Conservation (phyloP, 305 asterid genomes). For the Fraxinus paxiana region DNA sequence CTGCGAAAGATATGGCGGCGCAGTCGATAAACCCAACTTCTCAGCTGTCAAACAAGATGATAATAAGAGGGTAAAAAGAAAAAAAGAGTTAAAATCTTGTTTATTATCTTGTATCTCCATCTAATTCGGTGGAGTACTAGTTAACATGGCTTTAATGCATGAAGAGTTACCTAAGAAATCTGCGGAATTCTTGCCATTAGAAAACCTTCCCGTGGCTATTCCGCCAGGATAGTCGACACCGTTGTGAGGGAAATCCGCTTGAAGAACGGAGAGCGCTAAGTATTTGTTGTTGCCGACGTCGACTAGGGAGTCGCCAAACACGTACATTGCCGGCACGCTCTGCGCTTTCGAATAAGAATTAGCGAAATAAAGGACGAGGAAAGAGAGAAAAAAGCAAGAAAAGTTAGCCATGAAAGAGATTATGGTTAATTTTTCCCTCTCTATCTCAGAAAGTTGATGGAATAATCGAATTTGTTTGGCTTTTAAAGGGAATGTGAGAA, state of each 20-base stretch:
- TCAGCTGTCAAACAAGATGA: conserved; percentile 45
- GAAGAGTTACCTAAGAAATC: conserved; percentile 56
- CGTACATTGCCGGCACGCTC: conserved; percentile 52
- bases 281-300: conserved; percentile 79
- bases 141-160: not conserved
- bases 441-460: not conserved
- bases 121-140: not conserved
- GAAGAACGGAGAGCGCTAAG: conserved; percentile 40
- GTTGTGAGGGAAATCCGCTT: conserved; percentile 62
- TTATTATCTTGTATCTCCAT: not conserved
- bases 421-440: not conserved
- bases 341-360: conserved; percentile 33
- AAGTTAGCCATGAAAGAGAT: not conserved
- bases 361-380: conserved; percentile 6
- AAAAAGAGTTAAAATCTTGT: not conserved
- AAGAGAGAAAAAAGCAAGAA: not conserved
- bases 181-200: conserved; percentile 83
- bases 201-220: conserved; percentile 68
- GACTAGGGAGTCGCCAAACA: conserved; percentile 73
- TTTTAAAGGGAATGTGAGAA: conserved; percentile 17
- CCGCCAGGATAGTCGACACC: conserved; percentile 55
- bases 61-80: not conserved
- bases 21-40: conserved; percentile 53
- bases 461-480: conserved; percentile 7
- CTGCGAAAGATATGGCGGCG: conserved; percentile 69